These are phyloP conservation scores for Chalaropsis thielavioides DNA, from an alignment of 2,329 filamentous ascomycete genomes.

Conservation along the genomic window DNA sequence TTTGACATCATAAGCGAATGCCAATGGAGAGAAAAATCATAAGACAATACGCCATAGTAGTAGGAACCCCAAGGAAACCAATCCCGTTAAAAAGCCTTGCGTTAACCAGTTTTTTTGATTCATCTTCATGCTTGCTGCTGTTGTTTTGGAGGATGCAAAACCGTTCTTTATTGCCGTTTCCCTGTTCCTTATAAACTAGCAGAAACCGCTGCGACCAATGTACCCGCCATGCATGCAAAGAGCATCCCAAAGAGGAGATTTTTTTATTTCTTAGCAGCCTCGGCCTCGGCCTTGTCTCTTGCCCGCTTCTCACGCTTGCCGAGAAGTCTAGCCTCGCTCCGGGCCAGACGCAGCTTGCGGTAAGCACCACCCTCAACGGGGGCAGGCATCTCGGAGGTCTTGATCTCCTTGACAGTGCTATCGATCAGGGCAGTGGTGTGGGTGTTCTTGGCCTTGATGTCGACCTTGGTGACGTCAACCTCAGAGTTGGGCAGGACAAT, in stretches of 20 bases:
- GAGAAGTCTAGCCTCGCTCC: slow-evolving; percentile 65
- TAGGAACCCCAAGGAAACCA: slow-evolving; percentile 28
- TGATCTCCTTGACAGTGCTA: slow-evolving; percentile 56
- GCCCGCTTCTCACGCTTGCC: slow-evolving; percentile 88
- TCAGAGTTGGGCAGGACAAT: slow-evolving; percentile 86
- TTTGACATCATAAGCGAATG: slow-evolving; percentile 2
- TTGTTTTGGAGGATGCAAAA: slow-evolving; percentile 22
- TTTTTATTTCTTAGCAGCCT: slow-evolving; percentile 75
- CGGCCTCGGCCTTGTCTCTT: slow-evolving; percentile 74
- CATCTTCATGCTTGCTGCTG: slow-evolving; percentile 12
- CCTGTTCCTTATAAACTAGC: slow-evolving; percentile 17
- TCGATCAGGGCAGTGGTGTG: slow-evolving; percentile 56
- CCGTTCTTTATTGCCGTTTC: slow-evolving; percentile 22
- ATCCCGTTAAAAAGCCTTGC: slow-evolving; percentile 23
- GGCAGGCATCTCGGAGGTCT: slow-evolving; percentile 66
- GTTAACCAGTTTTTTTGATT: slow-evolving; percentile 18
- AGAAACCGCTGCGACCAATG: slow-evolving; percentile 16
- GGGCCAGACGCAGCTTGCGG: slow-evolving; percentile 68
- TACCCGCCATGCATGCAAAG: slow-evolving; percentile 13
- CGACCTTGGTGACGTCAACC: slow-evolving; percentile 58
- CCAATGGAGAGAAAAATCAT: slow-evolving; percentile 14
- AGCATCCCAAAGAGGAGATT: slow-evolving; percentile 22
- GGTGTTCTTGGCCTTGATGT: slow-evolving; percentile 36
- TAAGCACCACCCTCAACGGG: slow-evolving; percentile 70
- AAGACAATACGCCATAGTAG: slow-evolving; percentile 17